phyloP scores from a whole-genome alignment of 805 yeast species.

The Kluyveromyces wickerhamii region DNA sequence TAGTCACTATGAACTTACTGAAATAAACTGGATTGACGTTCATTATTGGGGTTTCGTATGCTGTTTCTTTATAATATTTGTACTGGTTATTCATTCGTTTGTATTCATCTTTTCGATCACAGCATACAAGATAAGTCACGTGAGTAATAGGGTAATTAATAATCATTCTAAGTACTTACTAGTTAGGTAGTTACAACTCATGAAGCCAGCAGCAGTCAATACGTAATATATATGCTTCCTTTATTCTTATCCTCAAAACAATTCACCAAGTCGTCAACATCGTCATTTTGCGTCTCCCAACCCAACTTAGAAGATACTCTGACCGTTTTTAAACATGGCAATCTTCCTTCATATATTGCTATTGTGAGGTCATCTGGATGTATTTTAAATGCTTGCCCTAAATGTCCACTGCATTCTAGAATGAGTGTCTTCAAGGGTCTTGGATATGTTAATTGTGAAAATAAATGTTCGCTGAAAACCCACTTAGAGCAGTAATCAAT shows the following conservation, averaged over 20 bases:
- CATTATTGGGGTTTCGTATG: too few relatives aligned
- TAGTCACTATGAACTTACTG: constrained; percentile 29
- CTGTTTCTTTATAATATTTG: too few relatives aligned
- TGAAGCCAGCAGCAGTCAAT: too few relatives aligned
- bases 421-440: constrained; percentile 47
- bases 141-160: not conserved
- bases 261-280: constrained; percentile 55
- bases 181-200: not conserved
- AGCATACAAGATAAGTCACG: not conserved
- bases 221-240: constrained; percentile 64
- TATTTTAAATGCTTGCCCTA: constrained; percentile 74
- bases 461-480: constrained; percentile 40
- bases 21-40: constrained; percentile 20
- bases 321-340: constrained; percentile 59
- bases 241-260: constrained; percentile 58
- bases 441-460: constrained; percentile 25
- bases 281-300: constrained; percentile 66
- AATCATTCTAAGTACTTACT: constrained; percentile 1
- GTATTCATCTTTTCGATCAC: not conserved
- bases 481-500: constrained; percentile 66
- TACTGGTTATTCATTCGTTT: not conserved
- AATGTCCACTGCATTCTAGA: constrained; percentile 77
- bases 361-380: constrained; percentile 85
- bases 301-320: constrained; percentile 72
- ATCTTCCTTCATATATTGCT: constrained; percentile 69